Evolutionary conservation across 768 basidiomycete genomes (phyloP).

Genomic region (Termitomyces sp.): DNA sequence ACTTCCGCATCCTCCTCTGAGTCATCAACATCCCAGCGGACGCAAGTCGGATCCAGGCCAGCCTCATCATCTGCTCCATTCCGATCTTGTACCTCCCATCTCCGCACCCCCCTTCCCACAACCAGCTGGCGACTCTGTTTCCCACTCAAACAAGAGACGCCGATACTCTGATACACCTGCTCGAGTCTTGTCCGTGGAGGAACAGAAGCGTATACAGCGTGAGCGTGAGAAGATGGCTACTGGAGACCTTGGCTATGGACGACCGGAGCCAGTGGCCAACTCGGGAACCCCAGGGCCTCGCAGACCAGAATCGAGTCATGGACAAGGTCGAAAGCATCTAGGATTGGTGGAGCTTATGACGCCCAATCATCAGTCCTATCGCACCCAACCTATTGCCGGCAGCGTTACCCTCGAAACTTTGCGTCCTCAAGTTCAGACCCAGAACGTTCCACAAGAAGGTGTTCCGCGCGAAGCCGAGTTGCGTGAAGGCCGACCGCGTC

Average conservation of each 20-base stretch:
- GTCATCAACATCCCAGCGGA: slow-evolving; percentile 2
- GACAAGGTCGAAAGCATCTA: slow-evolving; percentile 11
- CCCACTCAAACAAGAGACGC: slow-evolving; percentile 33
- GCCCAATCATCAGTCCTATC: slow-evolving; percentile 2
- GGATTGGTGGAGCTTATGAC: slow-evolving; percentile 9
- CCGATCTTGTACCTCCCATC: slow-evolving; percentile 6
- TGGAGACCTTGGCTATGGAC: slow-evolving; percentile 27
- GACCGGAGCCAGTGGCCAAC: slow-evolving; percentile 18
- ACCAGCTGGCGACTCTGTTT: background rate
- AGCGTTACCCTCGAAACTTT: background rate
- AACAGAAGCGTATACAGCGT: slow-evolving; percentile 22
- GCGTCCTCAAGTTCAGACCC: background rate
- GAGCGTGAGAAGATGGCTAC: slow-evolving; percentile 27
- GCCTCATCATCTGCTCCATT: slow-evolving; percentile 11
- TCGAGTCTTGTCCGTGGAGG: slow-evolving; percentile 18
- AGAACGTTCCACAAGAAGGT: background rate
- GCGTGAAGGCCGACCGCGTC: background rate
- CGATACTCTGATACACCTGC: slow-evolving; percentile 35
- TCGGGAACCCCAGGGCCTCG: slow-evolving; percentile 8
- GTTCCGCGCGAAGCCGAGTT: background rate
- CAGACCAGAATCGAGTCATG: slow-evolving; percentile 19
- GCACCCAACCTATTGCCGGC: background rate
- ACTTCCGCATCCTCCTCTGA: background rate
- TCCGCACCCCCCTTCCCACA: slow-evolving; percentile 5
- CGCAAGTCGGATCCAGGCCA: slow-evolving; percentile 16